Percentiles rank a stretch among this genome's conserved stretches.
Conservation (phyloP, 768 basidiomycete genomes). For the Clitopilus hobsonii region DNA sequence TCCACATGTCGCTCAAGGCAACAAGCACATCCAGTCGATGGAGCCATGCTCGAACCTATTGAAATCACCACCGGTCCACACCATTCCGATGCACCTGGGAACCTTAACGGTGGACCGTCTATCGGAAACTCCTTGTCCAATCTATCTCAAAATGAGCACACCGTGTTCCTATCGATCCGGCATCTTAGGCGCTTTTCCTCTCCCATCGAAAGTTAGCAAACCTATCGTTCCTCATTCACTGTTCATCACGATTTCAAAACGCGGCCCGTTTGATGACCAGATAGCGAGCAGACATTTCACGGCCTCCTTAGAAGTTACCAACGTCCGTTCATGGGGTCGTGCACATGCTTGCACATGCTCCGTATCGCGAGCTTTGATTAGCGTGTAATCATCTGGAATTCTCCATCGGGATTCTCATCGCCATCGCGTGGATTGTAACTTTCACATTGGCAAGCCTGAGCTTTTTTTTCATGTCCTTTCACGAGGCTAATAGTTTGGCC, state of each 20-base stretch:
- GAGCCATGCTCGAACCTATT: background rate
- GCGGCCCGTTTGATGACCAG: background rate
- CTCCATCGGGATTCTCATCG: background rate
- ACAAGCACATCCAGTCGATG: background rate
- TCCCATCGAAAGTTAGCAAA: no score
- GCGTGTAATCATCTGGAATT: background rate
- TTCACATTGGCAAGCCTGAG: background rate
- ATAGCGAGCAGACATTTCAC: background rate
- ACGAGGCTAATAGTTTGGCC: background rate
- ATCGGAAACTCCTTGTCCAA: background rate
- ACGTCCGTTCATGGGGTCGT: background rate
- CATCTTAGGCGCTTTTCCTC: background rate
- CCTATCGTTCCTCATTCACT: no score
- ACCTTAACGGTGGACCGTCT: no score
- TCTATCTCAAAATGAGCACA: background rate
- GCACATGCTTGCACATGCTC: conserved; percentile 1
- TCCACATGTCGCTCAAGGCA: background rate
- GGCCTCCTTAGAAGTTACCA: background rate
- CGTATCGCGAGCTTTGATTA: background rate
- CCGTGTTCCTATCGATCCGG: background rate
- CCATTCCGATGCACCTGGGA: background rate
- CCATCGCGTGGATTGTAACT: background rate
- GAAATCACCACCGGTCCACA: background rate
- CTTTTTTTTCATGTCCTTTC: background rate
- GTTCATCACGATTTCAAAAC: no score